Evolutionary conservation across 805 yeast species (phyloP).

Genomic region (Soucietia sequanensis): DNA sequence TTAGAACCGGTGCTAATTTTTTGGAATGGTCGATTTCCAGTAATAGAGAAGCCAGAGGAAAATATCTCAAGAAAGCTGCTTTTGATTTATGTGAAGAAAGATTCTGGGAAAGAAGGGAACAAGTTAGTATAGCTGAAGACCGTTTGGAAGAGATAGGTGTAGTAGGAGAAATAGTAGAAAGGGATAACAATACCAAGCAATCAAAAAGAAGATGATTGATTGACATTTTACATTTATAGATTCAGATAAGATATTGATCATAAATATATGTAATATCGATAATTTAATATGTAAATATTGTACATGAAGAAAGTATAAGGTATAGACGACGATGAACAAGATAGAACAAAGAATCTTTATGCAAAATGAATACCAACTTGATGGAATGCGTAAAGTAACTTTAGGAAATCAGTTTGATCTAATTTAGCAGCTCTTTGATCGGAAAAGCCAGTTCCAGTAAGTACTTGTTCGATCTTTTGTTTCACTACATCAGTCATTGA

Average conservation of each 20-base stretch:
- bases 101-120: constrained; percentile 99
- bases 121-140: constrained; percentile 84
- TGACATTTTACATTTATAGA: no score
- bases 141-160: constrained; percentile 87
- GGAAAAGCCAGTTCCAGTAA: constrained; percentile 73
- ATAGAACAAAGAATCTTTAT: constrained; percentile 26
- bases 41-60: constrained; percentile 83
- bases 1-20: constrained; percentile 82
- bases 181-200: constrained; percentile 50
- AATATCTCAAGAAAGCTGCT: constrained; percentile 81
- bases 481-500: constrained; percentile 54
- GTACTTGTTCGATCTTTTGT: constrained; percentile 67
- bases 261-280: constrained; percentile 3
- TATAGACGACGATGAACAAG: neutral
- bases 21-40: constrained; percentile 91
- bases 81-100: constrained; percentile 90
- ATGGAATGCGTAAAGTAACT: constrained; percentile 85
- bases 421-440: constrained; percentile 91
- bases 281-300: neutral
- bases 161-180: constrained; percentile 82
- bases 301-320: constrained; percentile 2
- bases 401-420: constrained; percentile 92
- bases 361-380: constrained; percentile 97
- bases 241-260: no score
- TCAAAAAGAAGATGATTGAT: constrained; percentile 48